Percentiles rank a stretch among this genome's conserved stretches.
phyloP scores from a whole-genome alignment of 1,284 basidiomycete genomes.

The Ganoderma sp. region DNA sequence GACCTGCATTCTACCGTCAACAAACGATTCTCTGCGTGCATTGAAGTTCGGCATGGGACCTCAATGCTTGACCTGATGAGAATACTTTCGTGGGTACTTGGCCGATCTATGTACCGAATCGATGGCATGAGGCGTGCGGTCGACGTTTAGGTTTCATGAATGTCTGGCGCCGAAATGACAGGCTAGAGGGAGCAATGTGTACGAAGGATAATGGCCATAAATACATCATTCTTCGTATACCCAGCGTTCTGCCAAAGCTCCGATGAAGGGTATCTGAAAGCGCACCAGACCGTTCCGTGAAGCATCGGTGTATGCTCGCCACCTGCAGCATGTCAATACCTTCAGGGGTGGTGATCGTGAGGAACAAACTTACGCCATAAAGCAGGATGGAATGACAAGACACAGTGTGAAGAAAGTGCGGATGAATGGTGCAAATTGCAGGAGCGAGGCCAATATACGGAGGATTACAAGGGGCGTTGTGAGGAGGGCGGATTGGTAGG shows the following conservation, averaged over 20 bases:
- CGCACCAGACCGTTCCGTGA: slow-evolving; percentile 58
- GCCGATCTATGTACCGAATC: not conserved
- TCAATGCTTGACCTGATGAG: not conserved
- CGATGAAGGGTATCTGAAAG: slow-evolving; percentile 72
- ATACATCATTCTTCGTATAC: slow-evolving; percentile 65
- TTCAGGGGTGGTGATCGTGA: not conserved
- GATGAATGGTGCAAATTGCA: slow-evolving; percentile 57
- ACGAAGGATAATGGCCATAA: not conserved
- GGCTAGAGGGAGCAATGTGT: not conserved
- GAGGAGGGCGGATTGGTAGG: slow-evolving; percentile 81
- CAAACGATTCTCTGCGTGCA: not conserved
- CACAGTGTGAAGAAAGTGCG: slow-evolving; percentile 52
- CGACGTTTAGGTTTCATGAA: not conserved
- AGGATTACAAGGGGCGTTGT: slow-evolving; percentile 68
- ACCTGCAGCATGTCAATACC: slow-evolving; percentile 44
- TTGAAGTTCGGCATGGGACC: no score
- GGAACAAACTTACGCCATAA: slow-evolving; percentile 59
- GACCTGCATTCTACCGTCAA: not conserved
- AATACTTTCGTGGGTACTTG: not conserved
- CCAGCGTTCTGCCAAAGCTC: slow-evolving; percentile 75
- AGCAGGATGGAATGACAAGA: slow-evolving; percentile 49
- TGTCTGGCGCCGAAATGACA: not conserved
- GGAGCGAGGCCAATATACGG: slow-evolving; percentile 62
- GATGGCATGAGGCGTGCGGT: not conserved
- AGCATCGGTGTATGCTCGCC: slow-evolving; percentile 71